A percentile compares a stretch with the other conserved stretches of the same genome.
These are phyloP conservation scores for Agrocybe pediades DNA, from an alignment of 768 basidiomycete species.

Conservation along the genomic window DNA sequence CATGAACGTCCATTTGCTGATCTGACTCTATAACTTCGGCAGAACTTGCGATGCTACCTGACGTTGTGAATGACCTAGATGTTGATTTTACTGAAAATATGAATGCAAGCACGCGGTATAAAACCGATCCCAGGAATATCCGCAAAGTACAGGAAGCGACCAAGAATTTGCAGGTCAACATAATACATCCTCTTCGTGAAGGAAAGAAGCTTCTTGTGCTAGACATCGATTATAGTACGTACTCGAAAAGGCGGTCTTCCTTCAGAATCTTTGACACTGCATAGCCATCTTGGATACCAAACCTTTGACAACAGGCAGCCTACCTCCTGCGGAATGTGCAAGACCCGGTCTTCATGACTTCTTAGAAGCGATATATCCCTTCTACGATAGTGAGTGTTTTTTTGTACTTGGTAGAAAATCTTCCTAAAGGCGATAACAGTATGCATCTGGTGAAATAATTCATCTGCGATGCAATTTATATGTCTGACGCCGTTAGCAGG, in stretches of 20 bases:
- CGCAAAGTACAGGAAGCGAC: constrained; percentile 79
- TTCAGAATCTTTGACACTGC: constrained; percentile 5
- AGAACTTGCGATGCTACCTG: constrained; percentile 70
- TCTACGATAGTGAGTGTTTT: constrained; percentile 67
- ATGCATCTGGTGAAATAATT: constrained; percentile 72
- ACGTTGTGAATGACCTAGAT: constrained; percentile 81
- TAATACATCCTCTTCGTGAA: constrained; percentile 75
- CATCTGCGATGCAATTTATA: neutral
- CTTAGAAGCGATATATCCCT: constrained; percentile 73
- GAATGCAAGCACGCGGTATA: constrained; percentile 57
- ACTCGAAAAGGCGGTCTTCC: neutral
- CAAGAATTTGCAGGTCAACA: constrained; percentile 59
- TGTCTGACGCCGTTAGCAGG: constrained; percentile 38
- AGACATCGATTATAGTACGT: constrained; percentile 86
- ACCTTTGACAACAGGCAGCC: constrained; percentile 76
- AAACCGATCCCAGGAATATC: constrained; percentile 78
- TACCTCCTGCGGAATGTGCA: constrained; percentile 82
- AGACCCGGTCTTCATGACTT: constrained; percentile 85
- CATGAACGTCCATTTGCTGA: neutral
- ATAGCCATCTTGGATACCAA: constrained; percentile 84
- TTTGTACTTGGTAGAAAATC: neutral
- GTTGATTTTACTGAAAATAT: constrained; percentile 72
- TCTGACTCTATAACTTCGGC: constrained; percentile 3
- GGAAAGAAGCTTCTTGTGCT: constrained; percentile 85
- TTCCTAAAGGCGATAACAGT: constrained; percentile 35